A percentile compares a stretch with the other conserved stretches of the same genome.
phyloP scores from a whole-genome alignment of 306 rosid species.

The Vigna hirtella region DNA sequence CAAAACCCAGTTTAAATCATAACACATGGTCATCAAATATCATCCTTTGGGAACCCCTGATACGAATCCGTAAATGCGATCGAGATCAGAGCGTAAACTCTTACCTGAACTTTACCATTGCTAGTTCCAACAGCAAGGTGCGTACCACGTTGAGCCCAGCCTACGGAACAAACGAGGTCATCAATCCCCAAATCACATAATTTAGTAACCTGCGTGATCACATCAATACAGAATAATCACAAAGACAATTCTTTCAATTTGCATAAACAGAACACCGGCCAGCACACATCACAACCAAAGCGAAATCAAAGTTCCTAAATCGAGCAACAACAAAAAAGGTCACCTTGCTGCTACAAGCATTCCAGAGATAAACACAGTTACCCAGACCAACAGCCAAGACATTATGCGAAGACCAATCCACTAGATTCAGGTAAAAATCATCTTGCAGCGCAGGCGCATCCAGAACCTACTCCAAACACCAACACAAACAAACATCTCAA shows the following conservation, averaged over 20 bases:
- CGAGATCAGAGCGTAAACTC: slow-evolving; percentile 38
- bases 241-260: not conserved
- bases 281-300: not conserved
- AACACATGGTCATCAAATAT: slow-evolving; percentile 13
- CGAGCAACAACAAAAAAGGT: slow-evolving; percentile 8
- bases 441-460: slow-evolving; percentile 99
- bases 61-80: not conserved
- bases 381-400: slow-evolving; percentile 96
- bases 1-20: not conserved
- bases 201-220: slow-evolving; percentile 82
- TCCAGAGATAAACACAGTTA: slow-evolving; percentile 97
- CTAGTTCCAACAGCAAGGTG: slow-evolving; percentile 98
- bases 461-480: slow-evolving; percentile 63
- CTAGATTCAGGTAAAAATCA: slow-evolving; percentile 94
- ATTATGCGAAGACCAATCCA: slow-evolving; percentile 97
- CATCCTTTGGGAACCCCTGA: slow-evolving; percentile 7
- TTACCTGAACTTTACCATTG: slow-evolving; percentile 93
- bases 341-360: slow-evolving; percentile 98
- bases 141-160: slow-evolving; percentile 98
- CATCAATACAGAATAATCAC: slow-evolving; percentile 32
- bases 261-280: not conserved
- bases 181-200: slow-evolving; percentile 94
- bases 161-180: slow-evolving; percentile 94
- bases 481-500: slow-evolving; percentile 9
- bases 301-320: slow-evolving; percentile 21